These are phyloP conservation scores for Ricinus communis DNA, from an alignment of 345 rosid species.

Conservation along the genomic window DNA sequence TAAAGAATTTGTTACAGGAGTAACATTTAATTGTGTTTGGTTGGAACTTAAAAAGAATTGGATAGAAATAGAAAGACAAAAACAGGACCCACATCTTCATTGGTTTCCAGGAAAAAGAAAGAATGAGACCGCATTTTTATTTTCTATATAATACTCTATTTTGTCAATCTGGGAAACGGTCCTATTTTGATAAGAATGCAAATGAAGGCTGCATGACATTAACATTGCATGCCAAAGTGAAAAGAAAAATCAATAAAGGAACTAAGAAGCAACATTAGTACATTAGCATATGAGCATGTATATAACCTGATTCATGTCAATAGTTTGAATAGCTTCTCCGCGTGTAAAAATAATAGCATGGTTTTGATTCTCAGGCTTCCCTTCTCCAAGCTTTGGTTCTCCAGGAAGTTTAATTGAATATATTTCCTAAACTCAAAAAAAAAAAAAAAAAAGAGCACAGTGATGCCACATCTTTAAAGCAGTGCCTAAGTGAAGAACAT, in stretches of 20 bases:
- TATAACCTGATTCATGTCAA: slow-evolving; percentile 97
- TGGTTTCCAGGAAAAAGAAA: too few relatives aligned
- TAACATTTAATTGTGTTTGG: too few relatives aligned
- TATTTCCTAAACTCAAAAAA: slow-evolving; percentile 58
- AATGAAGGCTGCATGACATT: neutral
- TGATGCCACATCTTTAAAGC: neutral
- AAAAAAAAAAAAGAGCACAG: slow-evolving; percentile 7
- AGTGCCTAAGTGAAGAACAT: neutral
- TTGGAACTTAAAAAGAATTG: too few relatives aligned
- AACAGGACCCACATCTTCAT: neutral
- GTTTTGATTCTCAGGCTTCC: slow-evolving; percentile 98
- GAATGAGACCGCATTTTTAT: too few relatives aligned
- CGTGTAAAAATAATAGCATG: slow-evolving; percentile 95
- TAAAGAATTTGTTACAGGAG: too few relatives aligned
- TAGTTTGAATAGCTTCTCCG: slow-evolving; percentile 96
- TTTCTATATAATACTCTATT: too few relatives aligned
- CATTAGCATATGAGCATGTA: neutral
- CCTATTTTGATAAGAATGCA: neutral
- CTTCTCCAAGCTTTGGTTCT: slow-evolving; percentile 97
- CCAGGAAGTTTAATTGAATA: slow-evolving; percentile 96
- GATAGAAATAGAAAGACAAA: neutral
- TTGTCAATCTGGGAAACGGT: too few relatives aligned
- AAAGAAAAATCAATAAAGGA: neutral
- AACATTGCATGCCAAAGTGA: neutral
- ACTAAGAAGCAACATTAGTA: neutral